These are phyloP conservation scores for Termitomyces sp. DNA, from an alignment of 768 basidiomycete genomes.

Conservation along the genomic window DNA sequence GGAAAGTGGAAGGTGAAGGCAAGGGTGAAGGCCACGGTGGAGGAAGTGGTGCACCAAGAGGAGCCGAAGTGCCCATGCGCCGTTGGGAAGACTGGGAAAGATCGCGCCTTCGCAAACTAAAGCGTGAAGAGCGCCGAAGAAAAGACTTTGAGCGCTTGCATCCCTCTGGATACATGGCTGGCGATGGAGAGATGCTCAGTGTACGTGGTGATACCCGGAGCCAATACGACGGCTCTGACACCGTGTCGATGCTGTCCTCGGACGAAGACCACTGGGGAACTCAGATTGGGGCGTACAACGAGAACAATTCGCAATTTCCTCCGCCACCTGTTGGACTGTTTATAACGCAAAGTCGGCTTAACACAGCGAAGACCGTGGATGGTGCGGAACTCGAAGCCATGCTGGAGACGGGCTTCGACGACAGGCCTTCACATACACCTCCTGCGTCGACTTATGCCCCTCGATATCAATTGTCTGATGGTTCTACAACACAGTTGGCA, in stretches of 20 bases:
- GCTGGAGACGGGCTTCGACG: constrained; percentile 89
- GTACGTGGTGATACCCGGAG: constrained; percentile 51
- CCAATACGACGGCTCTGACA: constrained; percentile 78
- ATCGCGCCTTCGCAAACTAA: constrained; percentile 86
- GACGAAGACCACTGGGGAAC: constrained; percentile 96
- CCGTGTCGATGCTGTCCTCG: constrained; percentile 75
- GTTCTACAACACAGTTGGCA: constrained; percentile 39
- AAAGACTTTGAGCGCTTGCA: constrained; percentile 79
- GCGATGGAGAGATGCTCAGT: constrained; percentile 61
- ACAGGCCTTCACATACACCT: constrained; percentile 53
- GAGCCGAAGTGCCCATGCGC: constrained; percentile 79
- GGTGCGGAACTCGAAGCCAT: constrained; percentile 85
- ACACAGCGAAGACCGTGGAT: constrained; percentile 49
- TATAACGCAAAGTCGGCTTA: constrained; percentile 34
- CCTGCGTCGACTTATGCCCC: constrained; percentile 39
- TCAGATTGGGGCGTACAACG: constrained; percentile 96
- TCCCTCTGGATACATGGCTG: constrained; percentile 60
- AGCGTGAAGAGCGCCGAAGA: constrained; percentile 79
- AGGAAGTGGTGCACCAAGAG: constrained; percentile 48
- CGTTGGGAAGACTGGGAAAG: constrained; percentile 99
- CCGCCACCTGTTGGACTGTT: constrained; percentile 80
- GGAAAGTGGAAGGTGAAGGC: constrained; percentile 92
- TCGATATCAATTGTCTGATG: constrained; percentile 64
- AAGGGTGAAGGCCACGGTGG: constrained; percentile 77
- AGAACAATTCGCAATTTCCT: constrained; percentile 71